These are phyloP conservation scores for Eucalyptus regnans DNA, from an alignment of 345 rosid species.

Conservation along the genomic window DNA sequence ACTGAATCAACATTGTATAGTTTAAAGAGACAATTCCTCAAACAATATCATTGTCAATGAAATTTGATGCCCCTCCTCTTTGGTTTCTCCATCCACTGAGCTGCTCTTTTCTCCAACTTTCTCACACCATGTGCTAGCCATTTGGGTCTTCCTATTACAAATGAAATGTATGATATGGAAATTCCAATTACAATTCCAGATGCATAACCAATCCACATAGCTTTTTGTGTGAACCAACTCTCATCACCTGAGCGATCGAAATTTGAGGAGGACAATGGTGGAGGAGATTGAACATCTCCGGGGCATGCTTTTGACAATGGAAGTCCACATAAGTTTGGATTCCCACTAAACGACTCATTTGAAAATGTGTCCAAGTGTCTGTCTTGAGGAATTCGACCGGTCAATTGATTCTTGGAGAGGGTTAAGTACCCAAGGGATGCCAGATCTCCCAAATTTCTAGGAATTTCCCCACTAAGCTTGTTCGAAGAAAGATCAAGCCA, in stretches of 20 bases:
- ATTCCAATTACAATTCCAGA: not conserved
- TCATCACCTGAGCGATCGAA: accelerated
- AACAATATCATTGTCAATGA: not conserved
- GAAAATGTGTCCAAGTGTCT: not conserved
- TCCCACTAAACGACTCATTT: not conserved
- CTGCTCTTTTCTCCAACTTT: not conserved
- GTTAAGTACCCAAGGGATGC: not conserved
- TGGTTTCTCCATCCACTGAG: not conserved
- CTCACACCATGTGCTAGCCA: not conserved
- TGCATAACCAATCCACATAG: not conserved
- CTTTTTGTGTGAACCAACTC: not conserved
- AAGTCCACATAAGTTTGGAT: not conserved
- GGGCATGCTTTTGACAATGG: not conserved
- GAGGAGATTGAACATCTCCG: not conserved
- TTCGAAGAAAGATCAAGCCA: not conserved
- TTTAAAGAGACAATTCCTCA: too few species aligned
- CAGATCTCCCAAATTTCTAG: not conserved
- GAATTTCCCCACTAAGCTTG: not conserved
- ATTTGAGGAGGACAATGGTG: not conserved
- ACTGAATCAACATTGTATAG: not conserved
- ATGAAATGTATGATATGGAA: not conserved
- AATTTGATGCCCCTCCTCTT: not conserved
- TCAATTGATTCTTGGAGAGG: not conserved
- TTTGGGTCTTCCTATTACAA: not conserved
- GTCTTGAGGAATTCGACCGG: not conserved